phyloP scores from a whole-genome alignment of 805 yeast species.

The Candida mattraensis region DNA sequence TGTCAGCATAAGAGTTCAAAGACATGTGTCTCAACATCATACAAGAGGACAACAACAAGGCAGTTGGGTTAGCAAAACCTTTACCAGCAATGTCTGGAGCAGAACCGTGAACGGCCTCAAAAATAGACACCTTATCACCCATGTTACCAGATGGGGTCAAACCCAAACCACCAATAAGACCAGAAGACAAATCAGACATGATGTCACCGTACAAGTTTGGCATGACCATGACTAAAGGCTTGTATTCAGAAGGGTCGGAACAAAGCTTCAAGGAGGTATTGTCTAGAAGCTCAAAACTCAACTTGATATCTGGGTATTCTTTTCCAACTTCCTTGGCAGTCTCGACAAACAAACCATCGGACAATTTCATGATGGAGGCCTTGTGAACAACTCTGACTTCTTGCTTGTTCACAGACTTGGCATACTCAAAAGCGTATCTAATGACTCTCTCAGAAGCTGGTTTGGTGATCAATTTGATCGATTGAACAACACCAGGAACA shows the following conservation, averaged over 20 bases:
- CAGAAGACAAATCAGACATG: constrained; percentile 96
- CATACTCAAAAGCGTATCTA: constrained; percentile 96
- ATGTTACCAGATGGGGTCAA: constrained; percentile 98
- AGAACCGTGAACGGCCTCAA: constrained; percentile 99
- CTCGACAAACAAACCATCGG: constrained; percentile 94
- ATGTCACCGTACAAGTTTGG: constrained; percentile 99
- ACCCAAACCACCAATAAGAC: constrained; percentile 98
- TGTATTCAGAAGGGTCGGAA: constrained; percentile 83
- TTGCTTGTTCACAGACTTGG: constrained; percentile 81
- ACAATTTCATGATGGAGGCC: constrained; percentile 96
- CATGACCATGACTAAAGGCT: constrained; percentile 90
- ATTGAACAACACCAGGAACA: constrained; percentile 97
- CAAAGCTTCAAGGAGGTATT: constrained; percentile 92
- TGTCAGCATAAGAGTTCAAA: constrained; percentile 74
- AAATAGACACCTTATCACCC: constrained; percentile 97
- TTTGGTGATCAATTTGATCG: constrained; percentile 94
- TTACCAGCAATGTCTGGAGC: constrained; percentile 99
- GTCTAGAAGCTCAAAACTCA: constrained; percentile 87
- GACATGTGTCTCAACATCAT: constrained; percentile 99
- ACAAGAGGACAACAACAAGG: constrained; percentile 89
- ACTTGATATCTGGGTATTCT: constrained; percentile 87
- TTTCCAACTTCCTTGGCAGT: constrained; percentile 86
- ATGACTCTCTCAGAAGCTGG: constrained; percentile 96
- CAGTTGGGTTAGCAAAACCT: constrained; percentile 99
- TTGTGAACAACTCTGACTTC: constrained; percentile 95